These are phyloP conservation scores for Dendrobium chrysotoxum DNA, from an alignment of 106 monocot species.

Conservation along the genomic window DNA sequence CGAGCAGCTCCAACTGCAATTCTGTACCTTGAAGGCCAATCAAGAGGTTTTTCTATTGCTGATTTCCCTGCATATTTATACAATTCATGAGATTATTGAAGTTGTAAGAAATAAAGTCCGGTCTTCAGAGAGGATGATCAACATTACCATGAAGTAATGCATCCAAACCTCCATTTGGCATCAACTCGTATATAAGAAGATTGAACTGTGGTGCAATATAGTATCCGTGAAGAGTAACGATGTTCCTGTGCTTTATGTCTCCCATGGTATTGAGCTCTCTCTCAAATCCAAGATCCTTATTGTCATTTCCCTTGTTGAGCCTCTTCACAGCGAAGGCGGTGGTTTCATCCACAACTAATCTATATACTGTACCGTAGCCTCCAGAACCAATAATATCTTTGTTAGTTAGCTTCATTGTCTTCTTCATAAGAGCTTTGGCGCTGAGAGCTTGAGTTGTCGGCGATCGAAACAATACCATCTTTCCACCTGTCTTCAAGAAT, in stretches of 20 bases:
- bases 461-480: constrained; percentile 68
- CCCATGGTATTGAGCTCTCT: constrained; percentile 76
- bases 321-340: constrained; percentile 77
- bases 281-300: constrained; percentile 66
- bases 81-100: not conserved
- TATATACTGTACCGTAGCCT: constrained; percentile 81
- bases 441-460: constrained; percentile 39
- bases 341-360: constrained; percentile 36
- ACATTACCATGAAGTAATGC: constrained; percentile 53
- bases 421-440: constrained; percentile 52
- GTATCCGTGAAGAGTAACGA: constrained; percentile 78
- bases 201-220: constrained; percentile 57
- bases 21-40: constrained; percentile 57
- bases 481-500: constrained; percentile 26
- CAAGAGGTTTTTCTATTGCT: constrained; percentile 34
- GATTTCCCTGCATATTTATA: constrained; percentile 27
- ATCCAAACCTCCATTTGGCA: constrained; percentile 86
- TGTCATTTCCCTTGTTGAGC: constrained; percentile 57
- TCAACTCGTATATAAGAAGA: constrained; percentile 82
- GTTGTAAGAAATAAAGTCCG: not conserved
- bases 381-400: constrained; percentile 88
- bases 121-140: not conserved
- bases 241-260: constrained; percentile 84
- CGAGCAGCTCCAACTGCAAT: constrained; percentile 73
- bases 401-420: constrained; percentile 65